Evolutionary conservation across 768 basidiomycete genomes (phyloP).

Genomic region (Tulasnella sp.): DNA sequence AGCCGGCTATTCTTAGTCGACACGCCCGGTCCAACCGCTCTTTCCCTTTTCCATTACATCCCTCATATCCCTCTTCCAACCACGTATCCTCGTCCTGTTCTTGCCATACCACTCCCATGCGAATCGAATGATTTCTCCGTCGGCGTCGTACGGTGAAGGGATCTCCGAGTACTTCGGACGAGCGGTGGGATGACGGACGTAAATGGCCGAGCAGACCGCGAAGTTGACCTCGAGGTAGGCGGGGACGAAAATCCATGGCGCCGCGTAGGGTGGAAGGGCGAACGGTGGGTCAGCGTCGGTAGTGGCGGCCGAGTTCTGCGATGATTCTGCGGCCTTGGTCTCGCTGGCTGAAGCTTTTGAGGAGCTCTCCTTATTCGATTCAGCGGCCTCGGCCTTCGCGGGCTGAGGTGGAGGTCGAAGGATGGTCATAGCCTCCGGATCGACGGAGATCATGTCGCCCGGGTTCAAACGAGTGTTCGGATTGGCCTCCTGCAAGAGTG

Average conservation of each 20-base stretch:
- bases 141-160: constrained; percentile 90
- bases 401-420: constrained; percentile 26
- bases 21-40: constrained; percentile 7
- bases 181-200: constrained; percentile 92
- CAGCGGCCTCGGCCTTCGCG: constrained; percentile 15
- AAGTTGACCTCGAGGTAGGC: constrained; percentile 82
- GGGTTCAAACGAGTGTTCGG: constrained; percentile 83
- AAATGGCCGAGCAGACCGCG: constrained; percentile 79
- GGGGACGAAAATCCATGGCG: constrained; percentile 89
- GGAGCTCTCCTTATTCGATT: neutral
- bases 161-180: constrained; percentile 94
- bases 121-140: constrained; percentile 81
- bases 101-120: constrained; percentile 95
- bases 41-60: constrained; percentile 51
- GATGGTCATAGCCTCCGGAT: constrained; percentile 69
- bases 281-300: constrained; percentile 31
- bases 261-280: constrained; percentile 73
- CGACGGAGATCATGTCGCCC: constrained; percentile 87
- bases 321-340: neutral
- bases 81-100: constrained; percentile 54
- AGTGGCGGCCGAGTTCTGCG: neutral
- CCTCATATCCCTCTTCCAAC: constrained; percentile 39
- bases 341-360: neutral
- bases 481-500: constrained; percentile 50
- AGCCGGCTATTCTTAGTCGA: neutral